Evolutionary conservation across 192 early-diverging fungal genomes (phyloP).

Genomic region (Backusella macrospora): DNA sequence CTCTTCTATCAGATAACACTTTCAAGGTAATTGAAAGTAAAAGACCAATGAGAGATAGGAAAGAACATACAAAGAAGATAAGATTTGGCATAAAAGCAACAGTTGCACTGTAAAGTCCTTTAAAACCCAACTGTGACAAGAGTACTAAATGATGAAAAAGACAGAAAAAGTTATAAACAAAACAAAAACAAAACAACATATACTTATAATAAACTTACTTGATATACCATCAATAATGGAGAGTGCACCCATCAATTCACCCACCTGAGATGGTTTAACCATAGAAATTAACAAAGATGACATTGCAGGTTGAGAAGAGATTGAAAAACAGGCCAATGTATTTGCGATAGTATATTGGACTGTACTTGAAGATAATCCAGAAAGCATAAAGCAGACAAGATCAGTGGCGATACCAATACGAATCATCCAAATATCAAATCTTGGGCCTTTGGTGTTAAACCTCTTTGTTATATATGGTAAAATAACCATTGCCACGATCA

Average conservation of each 20-base stretch:
- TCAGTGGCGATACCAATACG: slow-evolving; percentile 44
- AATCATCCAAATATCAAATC: slow-evolving; percentile 52
- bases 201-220: background rate
- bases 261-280: slow-evolving; percentile 50
- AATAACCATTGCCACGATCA: slow-evolving; percentile 33
- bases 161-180: background rate
- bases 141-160: slow-evolving; percentile 16
- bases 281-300: slow-evolving; percentile 47
- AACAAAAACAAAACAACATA: background rate
- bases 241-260: slow-evolving; percentile 50
- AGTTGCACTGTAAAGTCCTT: slow-evolving; percentile 43
- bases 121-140: slow-evolving; percentile 45
- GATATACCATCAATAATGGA: slow-evolving; percentile 49
- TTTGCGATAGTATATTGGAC: slow-evolving; percentile 21
- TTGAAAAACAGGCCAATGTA: slow-evolving; percentile 30
- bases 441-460: slow-evolving; percentile 31
- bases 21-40: background rate
- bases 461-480: slow-evolving; percentile 38
- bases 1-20: background rate
- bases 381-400: slow-evolving; percentile 23
- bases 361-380: slow-evolving; percentile 32
- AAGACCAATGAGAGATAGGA: background rate
- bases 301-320: slow-evolving; percentile 39
- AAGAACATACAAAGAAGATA: slow-evolving; percentile 45
- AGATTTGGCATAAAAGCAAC: slow-evolving; percentile 42